Evolutionary conservation across 306 rosid genomes (phyloP), one percentile per base, ranked within the genome.

Genomic region (Acacia acuminata): DNA sequence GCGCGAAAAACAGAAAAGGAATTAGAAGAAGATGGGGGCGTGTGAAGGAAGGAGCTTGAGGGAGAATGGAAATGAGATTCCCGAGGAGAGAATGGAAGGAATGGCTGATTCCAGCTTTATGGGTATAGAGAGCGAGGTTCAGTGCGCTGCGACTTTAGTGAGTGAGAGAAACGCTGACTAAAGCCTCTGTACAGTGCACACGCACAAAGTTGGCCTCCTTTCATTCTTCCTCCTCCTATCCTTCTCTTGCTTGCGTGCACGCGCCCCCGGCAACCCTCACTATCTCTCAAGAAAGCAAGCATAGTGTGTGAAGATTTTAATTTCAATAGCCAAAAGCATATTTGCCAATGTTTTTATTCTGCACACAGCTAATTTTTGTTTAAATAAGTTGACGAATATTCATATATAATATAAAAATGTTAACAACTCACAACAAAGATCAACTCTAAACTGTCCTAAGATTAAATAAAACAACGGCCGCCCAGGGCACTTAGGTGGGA

Each of bases 31-130:
- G 9, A 24, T 12, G 69, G 70, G 42, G 36, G 36, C 7, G 60
- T 5, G 25, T 8, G 25, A 20, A 11, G 58, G 87, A 85, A 83
- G 89, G 87, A 79, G 86, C 89, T 82, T 5, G 79, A 84, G 81
- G 67, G 81, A 88, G 85, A 8, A 67, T 34, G 24, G 45, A 84
- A 84, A 75, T 68, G 83, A 86, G 67, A 77, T 81, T 79, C 78
- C 85, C 91, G 27, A 77, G 73, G 58, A 48, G 27, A 77, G 73
- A 65, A 65, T 69, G 79, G 30, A 1, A 11, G 32, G 13, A 5
- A 14, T 13, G 70, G 70, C 38, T 9, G 3, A 24, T 86, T 83
- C 71, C 86, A 79, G 86, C 70, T 51, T 71, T 86, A 82, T 69
- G 82, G 7, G n/a, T 78, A 17, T 1, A 27, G 36, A 58, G 16